Base-by-base conservation (phyloP, 352 stramenopile species). In the Phytophthora sansomeana region DNA sequence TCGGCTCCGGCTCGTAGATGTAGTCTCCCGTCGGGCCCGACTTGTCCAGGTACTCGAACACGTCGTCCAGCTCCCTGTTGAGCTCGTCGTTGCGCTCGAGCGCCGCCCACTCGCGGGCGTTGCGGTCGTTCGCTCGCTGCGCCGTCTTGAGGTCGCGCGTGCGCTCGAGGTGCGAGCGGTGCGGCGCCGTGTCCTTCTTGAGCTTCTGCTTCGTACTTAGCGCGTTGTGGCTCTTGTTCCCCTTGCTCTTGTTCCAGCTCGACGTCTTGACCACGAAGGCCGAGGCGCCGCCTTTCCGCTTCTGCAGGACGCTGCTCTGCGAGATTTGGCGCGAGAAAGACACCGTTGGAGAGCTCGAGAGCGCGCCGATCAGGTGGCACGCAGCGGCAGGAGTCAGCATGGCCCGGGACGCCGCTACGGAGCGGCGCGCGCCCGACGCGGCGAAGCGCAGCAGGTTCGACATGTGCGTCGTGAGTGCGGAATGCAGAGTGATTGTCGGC, bases 31-130 rank as follows among this genome's bases (percentile, higher is more conserved):
- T 67, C 2, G 80, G 74, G 7, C 86, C 86, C 0, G 83, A 77
- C 46, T 87, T 87, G 52, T 89, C 76, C 6, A 92, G 67, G 68
- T 94, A 90, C 55, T 90, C 77, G 46, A 87, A 90, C 4, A 86
- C 82, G 5, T 77, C 72, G 65, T 94, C 83, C 41, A 92, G 72
- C 67, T 94, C 86, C 17, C 59, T 39, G 41, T 80, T 82, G 46
- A 94, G 65, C 70, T 87, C 77, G 2, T 74, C 55, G 47, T 94
- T 78, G 35, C 72, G 63, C 73, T 92, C 83, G 11, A 94, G 64
- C 47, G 71, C 58, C 21, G 72, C 55, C 84, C 84, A 92, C 42
- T 76, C 58, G 56, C 74, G 67, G 33, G 75, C 72, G 62, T 90
- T 92, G 50, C 74, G 77, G 16, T 67, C 60, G 53, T 78, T 80